Evolutionary conservation across 768 basidiomycete species (phyloP).

Genomic region (Strobilomyces dryophilus): DNA sequence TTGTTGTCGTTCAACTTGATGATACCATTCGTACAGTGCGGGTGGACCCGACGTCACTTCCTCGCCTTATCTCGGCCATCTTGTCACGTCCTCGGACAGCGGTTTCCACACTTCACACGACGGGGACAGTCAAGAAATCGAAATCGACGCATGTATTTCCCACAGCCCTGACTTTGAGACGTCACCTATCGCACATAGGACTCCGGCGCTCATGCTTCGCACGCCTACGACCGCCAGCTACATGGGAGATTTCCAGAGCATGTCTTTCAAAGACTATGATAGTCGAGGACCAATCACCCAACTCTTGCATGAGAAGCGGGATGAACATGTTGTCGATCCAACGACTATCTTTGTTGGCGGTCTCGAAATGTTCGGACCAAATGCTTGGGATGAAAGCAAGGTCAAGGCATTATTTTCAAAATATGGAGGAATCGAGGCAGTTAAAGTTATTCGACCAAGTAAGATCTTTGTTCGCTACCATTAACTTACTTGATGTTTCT

Average conservation of each 20-base stretch:
- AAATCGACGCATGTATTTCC: slow-evolving; percentile 33
- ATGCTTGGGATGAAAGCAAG: slow-evolving; percentile 66
- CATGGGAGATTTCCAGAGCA: slow-evolving; percentile 31
- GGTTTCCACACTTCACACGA: slow-evolving; percentile 10
- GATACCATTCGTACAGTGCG: slow-evolving; percentile 10
- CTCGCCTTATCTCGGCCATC: slow-evolving; percentile 12
- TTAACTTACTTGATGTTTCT: background rate
- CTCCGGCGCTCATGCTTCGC: slow-evolving; percentile 44
- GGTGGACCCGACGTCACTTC: slow-evolving; percentile 5
- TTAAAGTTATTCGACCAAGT: slow-evolving; percentile 68
- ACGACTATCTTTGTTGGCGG: slow-evolving; percentile 76
- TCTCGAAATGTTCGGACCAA: slow-evolving; percentile 57
- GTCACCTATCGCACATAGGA: slow-evolving; percentile 50
- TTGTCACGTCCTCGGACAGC: slow-evolving; percentile 18
- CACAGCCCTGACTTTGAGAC: slow-evolving; percentile 43
- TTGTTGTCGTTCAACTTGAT: background rate
- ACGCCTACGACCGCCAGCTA: slow-evolving; percentile 44
- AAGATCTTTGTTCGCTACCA: slow-evolving; percentile 19
- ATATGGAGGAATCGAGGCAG: slow-evolving; percentile 60
- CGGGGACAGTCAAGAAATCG: slow-evolving; percentile 36
- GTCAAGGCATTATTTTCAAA: slow-evolving; percentile 54
- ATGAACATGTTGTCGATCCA: slow-evolving; percentile 53
- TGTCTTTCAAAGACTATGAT: slow-evolving; percentile 22
- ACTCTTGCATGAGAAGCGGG: slow-evolving; percentile 22
- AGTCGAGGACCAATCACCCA: slow-evolving; percentile 17